Evolutionary conservation across 1,139 yeast species (phyloP), one percentile per base, ranked within the genome.

Genomic region (Geotrichum citri-aurantii): DNA sequence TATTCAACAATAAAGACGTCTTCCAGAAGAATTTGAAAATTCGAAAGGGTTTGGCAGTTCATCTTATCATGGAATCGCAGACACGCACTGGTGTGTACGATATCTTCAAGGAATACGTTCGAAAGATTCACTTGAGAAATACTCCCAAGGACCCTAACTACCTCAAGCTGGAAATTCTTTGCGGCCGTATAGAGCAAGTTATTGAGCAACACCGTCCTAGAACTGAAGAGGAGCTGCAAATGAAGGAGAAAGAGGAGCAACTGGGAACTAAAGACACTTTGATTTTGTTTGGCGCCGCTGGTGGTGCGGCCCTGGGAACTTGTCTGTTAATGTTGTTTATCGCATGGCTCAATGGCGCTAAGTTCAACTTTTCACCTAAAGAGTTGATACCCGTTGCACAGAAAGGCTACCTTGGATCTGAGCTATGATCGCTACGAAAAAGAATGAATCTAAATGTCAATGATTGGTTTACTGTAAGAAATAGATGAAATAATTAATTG

Each of bases 41-140:
- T 70, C 83, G 98, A 75, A 88, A 89, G 74, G 97, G 97, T n/a
- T 83, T 88, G 46, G 86, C 99, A 0, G 86, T 91, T 68, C 76
- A 80, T 64, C 79, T 95, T 67, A 91, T 95, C 63, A 77, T 89
- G 63, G 77, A 82, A 61, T 80, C 93, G 52, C 82, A 92, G 71
- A 84, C 90, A 2, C 82, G 88, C 71, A 83, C 84, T 49, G 92
- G 88, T 2, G 93, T 90, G 49, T 86, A 87, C 52, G 77, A 77
- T 12, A 81, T 92, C 50, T 95, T 95, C 79, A 81, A 85, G 67
- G 76, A 82, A 33, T 90, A 89, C 71, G 76, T 88, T 56, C 84
- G 87, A 68, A 79, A 77, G 56, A 91, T 95, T 67, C 95, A 93
- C 73, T 86, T 84, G 64, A 84, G 85, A 71, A 82, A 93, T 57